Conservation (phyloP, 495 filamentous ascomycete genomes). For the Annulohypoxylon stygium region DNA sequence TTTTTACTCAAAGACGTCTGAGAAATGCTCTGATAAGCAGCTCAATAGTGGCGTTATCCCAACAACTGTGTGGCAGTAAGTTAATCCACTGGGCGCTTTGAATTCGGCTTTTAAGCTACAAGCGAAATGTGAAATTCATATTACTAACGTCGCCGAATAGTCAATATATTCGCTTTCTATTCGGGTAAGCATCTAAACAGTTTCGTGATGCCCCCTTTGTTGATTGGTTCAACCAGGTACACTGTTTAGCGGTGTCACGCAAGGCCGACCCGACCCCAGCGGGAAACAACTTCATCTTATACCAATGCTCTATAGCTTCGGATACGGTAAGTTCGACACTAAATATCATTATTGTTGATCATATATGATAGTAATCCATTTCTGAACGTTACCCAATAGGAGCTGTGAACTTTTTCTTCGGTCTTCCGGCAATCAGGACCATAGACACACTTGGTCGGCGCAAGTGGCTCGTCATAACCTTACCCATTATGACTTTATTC, state of each 20-base stretch:
- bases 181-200: constrained; percentile 36
- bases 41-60: constrained; percentile 47
- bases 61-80: constrained; percentile 55
- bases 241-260: constrained; percentile 38
- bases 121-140: background rate
- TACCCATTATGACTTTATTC: constrained; percentile 74
- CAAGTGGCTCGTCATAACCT: constrained; percentile 77
- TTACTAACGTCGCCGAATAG: constrained; percentile 34
- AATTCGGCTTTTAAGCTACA: background rate
- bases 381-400: constrained; percentile 53
- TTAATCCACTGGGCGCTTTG: background rate
- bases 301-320: constrained; percentile 46
- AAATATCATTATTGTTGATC: background rate
- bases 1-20: constrained; percentile 45
- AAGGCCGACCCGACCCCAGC: background rate
- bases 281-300: background rate
- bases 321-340: constrained; percentile 39
- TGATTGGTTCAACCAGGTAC: constrained; percentile 22
- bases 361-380: background rate
- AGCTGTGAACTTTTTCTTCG: constrained; percentile 77
- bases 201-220: background rate
- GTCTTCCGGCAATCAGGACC: constrained; percentile 76
- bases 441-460: constrained; percentile 82
- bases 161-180: constrained; percentile 52
- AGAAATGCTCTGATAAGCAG: constrained; percentile 50